Conservation (phyloP, 768 basidiomycete species). For the Amanita pallidorosea region DNA sequence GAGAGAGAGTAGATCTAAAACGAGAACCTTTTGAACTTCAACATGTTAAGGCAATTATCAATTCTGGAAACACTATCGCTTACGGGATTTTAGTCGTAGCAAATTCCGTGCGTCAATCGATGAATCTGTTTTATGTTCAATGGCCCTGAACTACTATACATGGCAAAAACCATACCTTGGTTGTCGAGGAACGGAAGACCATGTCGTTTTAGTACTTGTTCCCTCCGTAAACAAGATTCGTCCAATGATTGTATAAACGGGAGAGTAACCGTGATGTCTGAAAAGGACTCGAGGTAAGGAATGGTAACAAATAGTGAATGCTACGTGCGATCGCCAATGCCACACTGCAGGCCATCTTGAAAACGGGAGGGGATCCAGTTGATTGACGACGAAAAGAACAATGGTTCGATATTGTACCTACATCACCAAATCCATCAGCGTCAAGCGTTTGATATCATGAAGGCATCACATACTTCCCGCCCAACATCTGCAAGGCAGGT, state of each 20-base stretch:
- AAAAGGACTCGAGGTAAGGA: not conserved
- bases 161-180: not conserved
- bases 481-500: slow-evolving; percentile 48
- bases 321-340: slow-evolving; percentile 40
- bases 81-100: slow-evolving; percentile 9
- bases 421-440: not conserved
- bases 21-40: slow-evolving; percentile 22
- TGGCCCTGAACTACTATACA: not conserved
- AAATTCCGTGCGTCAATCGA: slow-evolving; percentile 30
- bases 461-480: slow-evolving; percentile 30
- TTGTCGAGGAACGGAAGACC: no score
- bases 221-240: slow-evolving; percentile 9
- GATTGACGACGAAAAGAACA: slow-evolving; percentile 54
- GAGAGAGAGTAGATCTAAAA: slow-evolving; percentile 36
- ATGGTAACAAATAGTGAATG: not conserved
- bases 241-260: slow-evolving; percentile 39
- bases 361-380: slow-evolving; percentile 63
- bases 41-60: not conserved
- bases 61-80: not conserved
- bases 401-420: slow-evolving; percentile 52
- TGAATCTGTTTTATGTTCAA: not conserved
- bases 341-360: slow-evolving; percentile 32
- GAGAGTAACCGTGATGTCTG: slow-evolving; percentile 48
- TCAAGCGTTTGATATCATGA: not conserved
- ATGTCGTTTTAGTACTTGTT: no score